phyloP scores from a whole-genome alignment of 495 filamentous ascomycete genomes.

The Penicillium nucicola region DNA sequence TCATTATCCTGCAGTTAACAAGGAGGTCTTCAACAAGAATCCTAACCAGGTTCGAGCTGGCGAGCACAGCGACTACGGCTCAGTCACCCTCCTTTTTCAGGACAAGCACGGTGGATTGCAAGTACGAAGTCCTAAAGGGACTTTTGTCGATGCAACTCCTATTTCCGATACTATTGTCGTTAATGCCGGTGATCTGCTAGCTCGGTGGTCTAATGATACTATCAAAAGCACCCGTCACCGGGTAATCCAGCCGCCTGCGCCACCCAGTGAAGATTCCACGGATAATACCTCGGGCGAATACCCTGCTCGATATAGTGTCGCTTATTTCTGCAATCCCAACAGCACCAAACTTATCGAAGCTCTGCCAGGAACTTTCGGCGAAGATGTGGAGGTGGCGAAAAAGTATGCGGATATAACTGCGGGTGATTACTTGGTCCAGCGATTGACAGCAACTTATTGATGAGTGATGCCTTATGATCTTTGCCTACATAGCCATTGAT shows the following conservation, averaged over 20 bases:
- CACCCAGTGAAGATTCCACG: conserved; percentile 8
- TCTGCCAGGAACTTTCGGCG: conserved; percentile 78
- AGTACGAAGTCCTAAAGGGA: conserved; percentile 71
- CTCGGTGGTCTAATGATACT: conserved; percentile 85
- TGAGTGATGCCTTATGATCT: background rate
- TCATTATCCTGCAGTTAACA: conserved; percentile 75
- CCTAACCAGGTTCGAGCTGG: conserved; percentile 77
- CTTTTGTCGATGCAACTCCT: conserved; percentile 79
- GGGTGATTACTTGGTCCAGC: conserved; percentile 78
- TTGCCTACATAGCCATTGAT: too few species aligned
- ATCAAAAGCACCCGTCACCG: conserved; percentile 88
- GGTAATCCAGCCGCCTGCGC: conserved; percentile 75
- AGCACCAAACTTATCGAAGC: conserved; percentile 75
- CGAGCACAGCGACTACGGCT: conserved; percentile 86
- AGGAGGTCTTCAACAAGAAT: conserved; percentile 66
- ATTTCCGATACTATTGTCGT: conserved; percentile 82
- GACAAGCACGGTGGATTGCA: conserved; percentile 80
- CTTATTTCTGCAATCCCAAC: conserved; percentile 93
- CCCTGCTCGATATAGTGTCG: conserved; percentile 50
- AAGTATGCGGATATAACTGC: conserved; percentile 79
- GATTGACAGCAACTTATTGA: conserved; percentile 70
- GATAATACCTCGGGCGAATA: conserved; percentile 28
- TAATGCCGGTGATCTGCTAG: conserved; percentile 86
- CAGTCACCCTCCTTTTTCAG: conserved; percentile 86
- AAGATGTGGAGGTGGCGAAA: conserved; percentile 56